phyloP scores from a whole-genome alignment of 2,329 filamentous ascomycete genomes.

The Microdochium nivale region DNA sequence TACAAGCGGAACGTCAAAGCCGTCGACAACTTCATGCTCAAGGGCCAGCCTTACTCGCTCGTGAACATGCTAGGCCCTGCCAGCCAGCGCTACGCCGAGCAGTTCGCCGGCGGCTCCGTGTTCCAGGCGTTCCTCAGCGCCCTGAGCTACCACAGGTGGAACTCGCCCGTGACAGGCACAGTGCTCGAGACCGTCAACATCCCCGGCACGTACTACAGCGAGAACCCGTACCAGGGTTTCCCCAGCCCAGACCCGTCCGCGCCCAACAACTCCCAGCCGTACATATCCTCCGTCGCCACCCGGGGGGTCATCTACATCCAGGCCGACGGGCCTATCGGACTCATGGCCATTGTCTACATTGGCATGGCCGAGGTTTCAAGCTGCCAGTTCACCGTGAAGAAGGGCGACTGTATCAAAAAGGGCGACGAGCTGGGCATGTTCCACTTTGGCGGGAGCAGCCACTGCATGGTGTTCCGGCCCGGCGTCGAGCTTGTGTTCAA shows the following conservation, averaged over 20 bases:
- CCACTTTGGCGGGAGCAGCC: conserved; percentile 67
- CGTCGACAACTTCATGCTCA: conserved; percentile 50
- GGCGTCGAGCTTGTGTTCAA: conserved; percentile 32
- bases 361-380: conserved; percentile 73
- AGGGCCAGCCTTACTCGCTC: conserved; percentile 48
- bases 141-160: conserved; percentile 54
- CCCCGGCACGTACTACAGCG: conserved; percentile 51
- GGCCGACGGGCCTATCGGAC: conserved; percentile 59
- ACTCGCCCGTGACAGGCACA: conserved; percentile 46
- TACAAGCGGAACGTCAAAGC: conserved; percentile 32
- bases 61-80: conserved; percentile 42
- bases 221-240: conserved; percentile 39
- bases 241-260: conserved; percentile 18
- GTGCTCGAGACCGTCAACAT: conserved; percentile 40
- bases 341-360: conserved; percentile 62
- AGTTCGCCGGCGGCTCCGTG: conserved; percentile 46
- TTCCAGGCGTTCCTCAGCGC: conserved; percentile 54
- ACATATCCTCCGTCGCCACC: conserved; percentile 59
- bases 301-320: conserved; percentile 63
- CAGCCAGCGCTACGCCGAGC: conserved; percentile 29
- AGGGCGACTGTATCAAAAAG: conserved; percentile 58
- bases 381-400: conserved; percentile 60
- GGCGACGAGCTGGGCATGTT: conserved; percentile 72
- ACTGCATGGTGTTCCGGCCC: conserved; percentile 59
- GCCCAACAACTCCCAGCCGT: conserved; percentile 48